Evolutionary conservation across 768 basidiomycete genomes (phyloP).

Genomic region (Tephrocybe sp.): DNA sequence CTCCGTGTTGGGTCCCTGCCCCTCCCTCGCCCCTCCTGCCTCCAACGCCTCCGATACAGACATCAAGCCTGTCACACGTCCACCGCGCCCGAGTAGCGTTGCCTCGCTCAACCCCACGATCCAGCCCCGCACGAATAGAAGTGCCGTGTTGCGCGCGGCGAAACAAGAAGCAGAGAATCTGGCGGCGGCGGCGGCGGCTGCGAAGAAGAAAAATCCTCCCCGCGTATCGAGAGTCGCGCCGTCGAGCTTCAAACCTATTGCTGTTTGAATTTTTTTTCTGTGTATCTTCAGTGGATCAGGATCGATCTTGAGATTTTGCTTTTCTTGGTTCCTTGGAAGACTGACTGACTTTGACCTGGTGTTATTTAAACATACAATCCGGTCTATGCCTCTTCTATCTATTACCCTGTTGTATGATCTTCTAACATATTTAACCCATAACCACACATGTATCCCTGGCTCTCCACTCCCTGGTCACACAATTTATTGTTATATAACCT

Average conservation of each 20-base stretch:
- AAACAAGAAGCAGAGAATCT: constrained; percentile 61
- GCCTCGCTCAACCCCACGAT: constrained; percentile 42
- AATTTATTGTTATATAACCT: too few species aligned
- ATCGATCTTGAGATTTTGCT: too few species aligned
- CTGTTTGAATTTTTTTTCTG: constrained; percentile 14
- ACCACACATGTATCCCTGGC: too few species aligned
- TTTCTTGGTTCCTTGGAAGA: too few species aligned
- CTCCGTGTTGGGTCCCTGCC: constrained; percentile 32
- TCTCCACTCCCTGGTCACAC: too few species aligned
- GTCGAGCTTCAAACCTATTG: constrained; percentile 41
- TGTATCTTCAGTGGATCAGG: background rate
- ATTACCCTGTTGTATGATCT: too few species aligned
- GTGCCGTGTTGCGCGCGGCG: constrained; percentile 67
- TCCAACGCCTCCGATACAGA: constrained; percentile 9
- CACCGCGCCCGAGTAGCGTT: constrained; percentile 58
- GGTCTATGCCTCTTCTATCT: too few species aligned
- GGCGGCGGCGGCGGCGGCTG: constrained; percentile 40
- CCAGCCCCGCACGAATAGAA: constrained; percentile 70
- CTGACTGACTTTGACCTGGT: too few species aligned
- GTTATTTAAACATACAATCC: too few species aligned
- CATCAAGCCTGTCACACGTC: constrained; percentile 15
- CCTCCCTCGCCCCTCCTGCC: constrained; percentile 23
- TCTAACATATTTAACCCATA: too few species aligned
- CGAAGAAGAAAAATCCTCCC: constrained; percentile 31
- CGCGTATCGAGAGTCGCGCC: constrained; percentile 30